Conservation (phyloP, 2,329 filamentous ascomycete genomes). For the Aspergillus ochraceus region DNA sequence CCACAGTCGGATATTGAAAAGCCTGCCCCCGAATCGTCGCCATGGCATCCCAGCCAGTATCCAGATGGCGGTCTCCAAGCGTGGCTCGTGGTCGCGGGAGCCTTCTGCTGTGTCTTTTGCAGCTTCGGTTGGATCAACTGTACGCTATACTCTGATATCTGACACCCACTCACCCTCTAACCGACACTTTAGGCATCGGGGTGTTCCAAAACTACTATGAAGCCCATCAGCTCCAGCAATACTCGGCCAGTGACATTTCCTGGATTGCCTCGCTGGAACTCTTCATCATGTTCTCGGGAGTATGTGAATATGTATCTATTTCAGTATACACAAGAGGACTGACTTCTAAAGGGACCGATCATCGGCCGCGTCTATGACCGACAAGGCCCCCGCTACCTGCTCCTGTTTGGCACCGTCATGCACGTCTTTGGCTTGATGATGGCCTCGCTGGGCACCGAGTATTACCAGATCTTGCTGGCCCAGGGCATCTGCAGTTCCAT, state of each 20-base stretch:
- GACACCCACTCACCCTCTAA: not conserved
- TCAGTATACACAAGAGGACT: too few relatives aligned
- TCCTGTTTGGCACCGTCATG: constrained; percentile 50
- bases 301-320: too few relatives aligned
- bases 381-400: constrained; percentile 58
- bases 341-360: constrained; percentile 39
- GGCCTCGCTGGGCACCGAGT: constrained; percentile 50
- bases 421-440: constrained; percentile 59
- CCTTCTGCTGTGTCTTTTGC: not conserved
- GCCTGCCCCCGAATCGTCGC: too few relatives aligned
- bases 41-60: too few relatives aligned
- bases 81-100: not conserved
- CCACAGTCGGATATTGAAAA: too few relatives aligned
- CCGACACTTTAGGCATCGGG: not conserved
- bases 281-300: constrained; percentile 7
- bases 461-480: constrained; percentile 55
- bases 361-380: constrained; percentile 63
- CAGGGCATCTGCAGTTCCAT: constrained; percentile 53
- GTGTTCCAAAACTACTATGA: constrained; percentile 5
- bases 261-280: constrained; percentile 9
- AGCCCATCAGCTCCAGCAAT: not conserved
- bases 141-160: not conserved
- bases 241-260: constrained; percentile 2
- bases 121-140: not conserved
- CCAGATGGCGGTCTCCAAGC: not conserved